Evolutionary conservation across 2,329 filamentous ascomycete species (phyloP).

Genomic region (Clonostachys rosea): DNA sequence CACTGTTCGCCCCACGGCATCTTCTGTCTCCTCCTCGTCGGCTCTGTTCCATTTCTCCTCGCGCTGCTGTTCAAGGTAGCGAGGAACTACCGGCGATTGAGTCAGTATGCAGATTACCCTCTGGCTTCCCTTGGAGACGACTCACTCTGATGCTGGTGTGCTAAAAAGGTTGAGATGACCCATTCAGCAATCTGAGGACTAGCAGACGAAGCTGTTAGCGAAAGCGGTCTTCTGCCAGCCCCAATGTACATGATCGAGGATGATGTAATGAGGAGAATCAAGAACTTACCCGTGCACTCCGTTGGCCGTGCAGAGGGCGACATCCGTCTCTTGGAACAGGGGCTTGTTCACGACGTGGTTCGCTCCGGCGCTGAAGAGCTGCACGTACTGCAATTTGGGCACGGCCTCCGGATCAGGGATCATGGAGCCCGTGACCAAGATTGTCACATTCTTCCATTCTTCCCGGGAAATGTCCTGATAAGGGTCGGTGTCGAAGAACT

Average conservation of each 20-base stretch:
- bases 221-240: neutral
- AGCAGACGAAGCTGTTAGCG: neutral
- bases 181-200: conserved; percentile 55
- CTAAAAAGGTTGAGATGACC: conserved; percentile 46
- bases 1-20: conserved; percentile 44
- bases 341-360: conserved; percentile 41
- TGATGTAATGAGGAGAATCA: neutral
- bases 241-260: neutral
- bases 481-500: conserved; percentile 18
- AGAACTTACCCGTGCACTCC: conserved; percentile 49
- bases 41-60: conserved; percentile 35
- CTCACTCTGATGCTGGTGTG: conserved; percentile 39
- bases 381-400: conserved; percentile 45
- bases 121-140: neutral
- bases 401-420: conserved; percentile 36
- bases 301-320: conserved; percentile 49
- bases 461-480: conserved; percentile 17
- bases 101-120: neutral
- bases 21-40: conserved; percentile 22
- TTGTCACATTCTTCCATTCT: conserved; percentile 43
- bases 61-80: conserved; percentile 37
- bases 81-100: conserved; percentile 27
- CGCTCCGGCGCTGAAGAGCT: conserved; percentile 49
- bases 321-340: conserved; percentile 42
- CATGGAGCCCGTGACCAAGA: conserved; percentile 35